These are phyloP conservation scores for Phytophthora pistaciae DNA, from an alignment of 352 stramenopile species.

Conservation along the genomic window DNA sequence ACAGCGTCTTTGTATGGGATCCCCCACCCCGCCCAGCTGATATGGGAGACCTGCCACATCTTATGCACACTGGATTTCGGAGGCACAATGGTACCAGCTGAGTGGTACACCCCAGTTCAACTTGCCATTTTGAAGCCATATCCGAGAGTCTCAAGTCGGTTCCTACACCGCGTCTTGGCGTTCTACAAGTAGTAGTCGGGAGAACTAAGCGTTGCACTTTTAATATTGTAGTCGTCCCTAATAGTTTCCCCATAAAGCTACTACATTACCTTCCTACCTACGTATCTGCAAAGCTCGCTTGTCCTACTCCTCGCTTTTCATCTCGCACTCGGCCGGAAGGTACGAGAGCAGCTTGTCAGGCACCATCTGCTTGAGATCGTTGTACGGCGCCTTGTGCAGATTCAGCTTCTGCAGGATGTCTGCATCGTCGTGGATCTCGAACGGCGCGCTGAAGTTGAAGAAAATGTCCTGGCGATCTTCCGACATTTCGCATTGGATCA, in stretches of 20 bases:
- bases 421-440: constrained; percentile 98
- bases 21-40: constrained; percentile 26
- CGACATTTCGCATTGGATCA: constrained; percentile 98
- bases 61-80: constrained; percentile 24
- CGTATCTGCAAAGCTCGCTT: constrained; percentile 14
- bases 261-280: constrained; percentile 6
- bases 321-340: constrained; percentile 81
- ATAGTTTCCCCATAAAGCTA: constrained; percentile 35
- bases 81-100: constrained; percentile 7
- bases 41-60: constrained; percentile 31
- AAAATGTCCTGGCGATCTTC: constrained; percentile 96
- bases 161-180: too few relatives aligned
- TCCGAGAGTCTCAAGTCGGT: too few relatives aligned
- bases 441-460: constrained; percentile 97
- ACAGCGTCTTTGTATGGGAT: constrained; percentile 41
- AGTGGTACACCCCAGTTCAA: constrained; percentile 3
- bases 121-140: too few relatives aligned
- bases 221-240: background rate
- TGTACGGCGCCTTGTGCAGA: constrained; percentile 82
- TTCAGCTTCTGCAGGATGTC: constrained; percentile 96
- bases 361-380: constrained; percentile 79
- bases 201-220: too few relatives aligned
- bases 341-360: constrained; percentile 81
- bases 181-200: background rate
- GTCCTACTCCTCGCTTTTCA: constrained; percentile 68